Conservation (phyloP, 1,284 basidiomycete species). For the Ustilago tritici region DNA sequence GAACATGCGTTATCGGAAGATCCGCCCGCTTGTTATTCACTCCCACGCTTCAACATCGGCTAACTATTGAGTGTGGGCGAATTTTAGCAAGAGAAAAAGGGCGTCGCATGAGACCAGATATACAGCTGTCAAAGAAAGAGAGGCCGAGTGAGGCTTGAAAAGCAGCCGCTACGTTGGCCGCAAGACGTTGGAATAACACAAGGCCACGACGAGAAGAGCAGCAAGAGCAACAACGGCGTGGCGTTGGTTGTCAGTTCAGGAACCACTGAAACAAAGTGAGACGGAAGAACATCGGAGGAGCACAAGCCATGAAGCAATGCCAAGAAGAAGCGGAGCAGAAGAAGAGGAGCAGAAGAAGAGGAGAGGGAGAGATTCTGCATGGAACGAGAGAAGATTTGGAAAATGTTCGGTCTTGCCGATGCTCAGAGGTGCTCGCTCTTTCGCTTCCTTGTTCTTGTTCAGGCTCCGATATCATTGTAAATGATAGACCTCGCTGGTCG, state of each 20-base stretch:
- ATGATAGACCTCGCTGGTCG: not conserved
- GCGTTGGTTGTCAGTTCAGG: conserved; percentile 11
- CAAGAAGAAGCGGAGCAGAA: not conserved
- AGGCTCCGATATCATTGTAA: not conserved
- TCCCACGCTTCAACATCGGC: conserved; percentile 7
- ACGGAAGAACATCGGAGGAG: not conserved
- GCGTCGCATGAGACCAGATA: not conserved
- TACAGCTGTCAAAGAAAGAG: not conserved
- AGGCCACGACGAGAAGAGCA: not conserved
- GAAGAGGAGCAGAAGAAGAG: not conserved
- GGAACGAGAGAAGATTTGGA: not conserved
- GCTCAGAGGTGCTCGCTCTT: conserved; percentile 7
- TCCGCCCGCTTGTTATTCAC: not conserved
- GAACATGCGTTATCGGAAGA: conserved; percentile 9
- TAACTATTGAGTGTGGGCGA: not conserved
- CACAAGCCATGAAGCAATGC: not conserved
- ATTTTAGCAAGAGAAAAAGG: not conserved
- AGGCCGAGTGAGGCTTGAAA: not conserved
- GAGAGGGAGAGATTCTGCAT: not conserved
- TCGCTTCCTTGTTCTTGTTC: not conserved
- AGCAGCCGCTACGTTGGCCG: not conserved
- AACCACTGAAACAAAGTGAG: conserved; percentile 15
- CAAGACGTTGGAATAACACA: not conserved
- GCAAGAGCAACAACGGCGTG: not conserved
- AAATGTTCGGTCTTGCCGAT: not conserved